A percentile compares a stretch with the other conserved stretches of the same genome.
Evolutionary conservation across 768 basidiomycete species (phyloP).

Genomic region (Sarcomyxa edulis): DNA sequence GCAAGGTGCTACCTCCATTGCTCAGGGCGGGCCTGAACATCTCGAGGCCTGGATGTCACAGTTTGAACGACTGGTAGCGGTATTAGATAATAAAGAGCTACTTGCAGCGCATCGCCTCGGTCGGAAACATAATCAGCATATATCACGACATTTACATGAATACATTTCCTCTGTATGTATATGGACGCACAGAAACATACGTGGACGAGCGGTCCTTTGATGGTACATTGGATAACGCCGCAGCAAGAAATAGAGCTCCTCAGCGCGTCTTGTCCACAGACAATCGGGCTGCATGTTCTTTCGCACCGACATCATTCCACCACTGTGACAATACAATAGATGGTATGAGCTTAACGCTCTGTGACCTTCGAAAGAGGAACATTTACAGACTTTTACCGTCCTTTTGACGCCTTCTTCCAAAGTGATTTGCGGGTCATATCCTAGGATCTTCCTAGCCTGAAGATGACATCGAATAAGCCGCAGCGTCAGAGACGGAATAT

Average conservation of each 20-base stretch:
- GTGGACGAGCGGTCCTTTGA: too few species aligned
- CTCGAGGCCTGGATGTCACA: slow-evolving; percentile 57
- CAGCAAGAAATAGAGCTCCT: too few species aligned
- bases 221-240: too few species aligned
- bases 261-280: too few species aligned
- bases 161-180: too few species aligned
- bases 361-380: neutral
- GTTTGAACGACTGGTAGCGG: slow-evolving; percentile 67
- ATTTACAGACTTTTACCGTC: slow-evolving; percentile 8
- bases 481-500: neutral
- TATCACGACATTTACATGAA: too few species aligned
- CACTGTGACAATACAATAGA: slow-evolving; percentile 7
- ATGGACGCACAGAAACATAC: too few species aligned
- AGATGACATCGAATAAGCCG: neutral
- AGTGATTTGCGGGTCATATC: slow-evolving; percentile 46
- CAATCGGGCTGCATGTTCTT: slow-evolving; percentile 7
- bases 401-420: slow-evolving; percentile 41
- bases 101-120: too few species aligned
- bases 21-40: slow-evolving; percentile 86
- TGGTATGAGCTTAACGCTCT: neutral
- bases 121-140: too few species aligned
- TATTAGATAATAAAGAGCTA: too few species aligned
- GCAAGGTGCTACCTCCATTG: slow-evolving; percentile 78
- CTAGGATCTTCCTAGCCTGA: slow-evolving; percentile 36
- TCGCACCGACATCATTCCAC: slow-evolving; percentile 10